Conservation (phyloP, 1,139 yeast genomes). For the Candida sanyaensis region DNA sequence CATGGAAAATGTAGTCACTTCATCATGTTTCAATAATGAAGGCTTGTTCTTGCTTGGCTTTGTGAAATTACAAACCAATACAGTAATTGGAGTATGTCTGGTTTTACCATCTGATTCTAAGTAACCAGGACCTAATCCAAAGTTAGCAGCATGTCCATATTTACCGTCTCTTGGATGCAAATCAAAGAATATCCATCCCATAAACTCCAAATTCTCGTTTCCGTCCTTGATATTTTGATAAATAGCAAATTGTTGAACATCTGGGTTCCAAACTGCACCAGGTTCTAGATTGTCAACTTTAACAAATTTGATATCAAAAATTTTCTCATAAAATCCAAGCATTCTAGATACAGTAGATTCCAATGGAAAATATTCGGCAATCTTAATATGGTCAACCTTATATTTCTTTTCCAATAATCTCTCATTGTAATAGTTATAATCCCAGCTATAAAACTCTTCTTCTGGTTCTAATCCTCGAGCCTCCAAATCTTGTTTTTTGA, state of each 20-base stretch:
- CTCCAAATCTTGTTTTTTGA: slow-evolving; percentile 57
- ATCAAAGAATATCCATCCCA: slow-evolving; percentile 81
- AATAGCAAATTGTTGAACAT: slow-evolving; percentile 73
- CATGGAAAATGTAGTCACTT: slow-evolving; percentile 88
- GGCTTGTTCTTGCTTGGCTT: slow-evolving; percentile 73
- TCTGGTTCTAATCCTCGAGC: slow-evolving; percentile 42
- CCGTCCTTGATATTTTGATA: slow-evolving; percentile 57
- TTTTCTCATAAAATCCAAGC: slow-evolving; percentile 67
- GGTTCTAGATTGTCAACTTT: slow-evolving; percentile 43
- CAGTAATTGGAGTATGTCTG: slow-evolving; percentile 69
- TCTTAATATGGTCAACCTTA: slow-evolving; percentile 68
- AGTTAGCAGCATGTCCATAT: slow-evolving; percentile 86
- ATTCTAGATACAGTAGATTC: slow-evolving; percentile 65
- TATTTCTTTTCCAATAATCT: slow-evolving; percentile 65
- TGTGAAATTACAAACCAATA: slow-evolving; percentile 83
- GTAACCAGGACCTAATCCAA: slow-evolving; percentile 68
- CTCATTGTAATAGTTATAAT: slow-evolving; percentile 64
- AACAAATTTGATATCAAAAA: slow-evolving; percentile 67
- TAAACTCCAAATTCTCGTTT: slow-evolving; percentile 51
- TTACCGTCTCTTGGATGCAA: slow-evolving; percentile 85
- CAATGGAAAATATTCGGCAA: slow-evolving; percentile 79
- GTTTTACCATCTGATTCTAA: slow-evolving; percentile 45
- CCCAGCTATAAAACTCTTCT: slow-evolving; percentile 68
- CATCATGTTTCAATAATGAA: slow-evolving; percentile 73
- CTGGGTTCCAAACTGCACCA: slow-evolving; percentile 64